These are phyloP conservation scores for Aspergillus sp. DNA, from an alignment of 2,329 filamentous ascomycete species.

Conservation along the genomic window DNA sequence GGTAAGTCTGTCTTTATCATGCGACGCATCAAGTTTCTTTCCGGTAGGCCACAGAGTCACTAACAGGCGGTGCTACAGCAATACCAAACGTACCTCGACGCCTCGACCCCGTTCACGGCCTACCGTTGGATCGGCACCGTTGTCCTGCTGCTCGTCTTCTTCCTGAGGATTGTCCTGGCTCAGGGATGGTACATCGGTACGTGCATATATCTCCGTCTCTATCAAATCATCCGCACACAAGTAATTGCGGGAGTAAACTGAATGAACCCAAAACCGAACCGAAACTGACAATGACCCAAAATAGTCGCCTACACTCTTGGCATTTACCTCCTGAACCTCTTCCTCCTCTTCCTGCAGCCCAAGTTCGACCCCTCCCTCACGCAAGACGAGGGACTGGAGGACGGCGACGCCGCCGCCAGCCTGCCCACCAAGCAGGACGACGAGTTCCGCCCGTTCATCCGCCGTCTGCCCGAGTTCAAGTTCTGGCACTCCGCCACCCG, in stretches of 20 bases:
- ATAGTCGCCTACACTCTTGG: slow-evolving; percentile 93
- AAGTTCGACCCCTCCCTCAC: slow-evolving; percentile 99
- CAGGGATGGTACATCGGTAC: slow-evolving; percentile 99
- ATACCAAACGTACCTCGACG: slow-evolving; percentile 92
- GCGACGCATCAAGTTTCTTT: neutral
- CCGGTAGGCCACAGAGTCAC: neutral
- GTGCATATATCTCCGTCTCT: slow-evolving; percentile 13
- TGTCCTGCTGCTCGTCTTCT: slow-evolving; percentile 73
- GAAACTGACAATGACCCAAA: slow-evolving; percentile 5
- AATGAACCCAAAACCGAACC: neutral
- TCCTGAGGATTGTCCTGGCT: slow-evolving; percentile 80
- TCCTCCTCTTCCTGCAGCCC: slow-evolving; percentile 95
- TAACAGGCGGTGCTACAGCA: slow-evolving; percentile 52
- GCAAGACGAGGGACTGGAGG: slow-evolving; percentile 93
- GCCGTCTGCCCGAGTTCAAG: slow-evolving; percentile 96
- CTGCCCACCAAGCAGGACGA: slow-evolving; percentile 95
- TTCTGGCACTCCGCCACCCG: slow-evolving; percentile 97
- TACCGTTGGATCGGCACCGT: slow-evolving; percentile 92
- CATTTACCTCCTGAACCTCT: slow-evolving; percentile 98
- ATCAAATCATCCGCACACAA: neutral
- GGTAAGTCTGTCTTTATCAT: slow-evolving; percentile 29
- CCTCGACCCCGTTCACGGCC: slow-evolving; percentile 81
- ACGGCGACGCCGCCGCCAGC: slow-evolving; percentile 69
- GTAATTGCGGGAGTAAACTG: slow-evolving; percentile 6
- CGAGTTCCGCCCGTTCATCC: slow-evolving; percentile 96